These are phyloP conservation scores for Barnettozyma pratensis DNA, from an alignment of 805 yeast species.

Conservation along the genomic window DNA sequence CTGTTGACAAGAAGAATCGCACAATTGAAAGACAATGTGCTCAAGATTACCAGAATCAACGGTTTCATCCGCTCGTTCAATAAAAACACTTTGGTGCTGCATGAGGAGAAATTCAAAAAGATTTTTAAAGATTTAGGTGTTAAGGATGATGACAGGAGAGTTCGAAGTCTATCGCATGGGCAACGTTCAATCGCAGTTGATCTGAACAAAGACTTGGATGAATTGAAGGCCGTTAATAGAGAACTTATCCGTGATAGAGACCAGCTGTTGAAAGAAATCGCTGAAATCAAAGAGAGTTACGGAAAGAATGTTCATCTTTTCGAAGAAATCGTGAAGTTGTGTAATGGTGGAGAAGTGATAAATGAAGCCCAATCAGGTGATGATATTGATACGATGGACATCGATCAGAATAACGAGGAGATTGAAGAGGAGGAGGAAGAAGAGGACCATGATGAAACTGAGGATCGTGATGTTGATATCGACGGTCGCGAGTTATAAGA, in stretches of 20 bases:
- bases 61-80: neutral
- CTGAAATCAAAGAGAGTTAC: constrained; percentile 4
- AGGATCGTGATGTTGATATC: neutral
- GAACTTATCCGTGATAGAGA: constrained; percentile 1
- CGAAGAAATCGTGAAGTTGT: constrained; percentile 5
- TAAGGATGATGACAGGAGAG: neutral
- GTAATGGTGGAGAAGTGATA: constrained; percentile 1
- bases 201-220: constrained; percentile 1
- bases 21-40: constrained; percentile 7
- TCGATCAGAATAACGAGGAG: neutral
- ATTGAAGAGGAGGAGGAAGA: constrained; percentile 21
- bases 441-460: neutral
- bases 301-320: constrained; percentile 5
- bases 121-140: constrained; percentile 5
- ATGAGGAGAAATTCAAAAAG: constrained; percentile 3
- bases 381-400: neutral
- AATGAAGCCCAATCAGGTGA: neutral
- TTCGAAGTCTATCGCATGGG: neutral
- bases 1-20: constrained; percentile 5
- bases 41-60: constrained; percentile 5
- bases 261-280: constrained; percentile 7
- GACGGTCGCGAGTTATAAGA: neutral
- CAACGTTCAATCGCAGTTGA: neutral
- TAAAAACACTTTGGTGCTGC: neutral
- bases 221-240: neutral